Evolutionary conservation across 768 basidiomycete species (phyloP).

Genomic region (Russula vinacea): DNA sequence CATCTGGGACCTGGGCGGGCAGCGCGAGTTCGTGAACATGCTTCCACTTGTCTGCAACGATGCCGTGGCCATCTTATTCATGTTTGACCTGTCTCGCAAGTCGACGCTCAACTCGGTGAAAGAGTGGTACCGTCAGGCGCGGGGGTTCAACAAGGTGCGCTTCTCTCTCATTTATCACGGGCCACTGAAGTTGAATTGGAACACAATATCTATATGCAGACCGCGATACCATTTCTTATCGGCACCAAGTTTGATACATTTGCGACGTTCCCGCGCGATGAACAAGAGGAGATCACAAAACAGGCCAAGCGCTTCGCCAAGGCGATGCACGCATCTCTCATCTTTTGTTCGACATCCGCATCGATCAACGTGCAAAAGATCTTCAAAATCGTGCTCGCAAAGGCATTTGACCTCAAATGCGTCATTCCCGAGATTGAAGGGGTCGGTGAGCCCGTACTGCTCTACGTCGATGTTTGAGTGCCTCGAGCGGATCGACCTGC

Average conservation of each 20-base stretch:
- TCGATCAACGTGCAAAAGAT: constrained; percentile 99
- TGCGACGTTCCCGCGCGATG: constrained; percentile 91
- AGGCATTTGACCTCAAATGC: constrained; percentile 98
- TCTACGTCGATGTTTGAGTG: constrained; percentile 81
- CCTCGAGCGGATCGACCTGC: neutral
- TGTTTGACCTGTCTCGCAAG: constrained; percentile 98
- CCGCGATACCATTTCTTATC: constrained; percentile 96
- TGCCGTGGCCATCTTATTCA: constrained; percentile 99
- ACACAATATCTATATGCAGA: constrained; percentile 48
- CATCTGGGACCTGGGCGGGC: constrained; percentile 97
- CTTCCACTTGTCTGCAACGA: constrained; percentile 97
- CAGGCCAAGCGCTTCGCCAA: constrained; percentile 98
- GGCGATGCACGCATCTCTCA: constrained; percentile 99
- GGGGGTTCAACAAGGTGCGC: constrained; percentile 96
- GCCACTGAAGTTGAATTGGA: constrained; percentile 8
- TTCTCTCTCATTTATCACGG: neutral
- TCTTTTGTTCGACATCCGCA: constrained; percentile 98
- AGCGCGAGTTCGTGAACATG: constrained; percentile 99
- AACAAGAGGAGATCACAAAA: constrained; percentile 99
- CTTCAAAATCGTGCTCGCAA: constrained; percentile 95
- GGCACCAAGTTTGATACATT: constrained; percentile 99
- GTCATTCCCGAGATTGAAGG: constrained; percentile 97
- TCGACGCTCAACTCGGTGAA: constrained; percentile 97
- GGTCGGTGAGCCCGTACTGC: constrained; percentile 90
- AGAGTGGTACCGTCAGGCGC: constrained; percentile 99